Evolutionary conservation across 352 stramenopile genomes (phyloP).

Genomic region (Globisporangium middletonii): DNA sequence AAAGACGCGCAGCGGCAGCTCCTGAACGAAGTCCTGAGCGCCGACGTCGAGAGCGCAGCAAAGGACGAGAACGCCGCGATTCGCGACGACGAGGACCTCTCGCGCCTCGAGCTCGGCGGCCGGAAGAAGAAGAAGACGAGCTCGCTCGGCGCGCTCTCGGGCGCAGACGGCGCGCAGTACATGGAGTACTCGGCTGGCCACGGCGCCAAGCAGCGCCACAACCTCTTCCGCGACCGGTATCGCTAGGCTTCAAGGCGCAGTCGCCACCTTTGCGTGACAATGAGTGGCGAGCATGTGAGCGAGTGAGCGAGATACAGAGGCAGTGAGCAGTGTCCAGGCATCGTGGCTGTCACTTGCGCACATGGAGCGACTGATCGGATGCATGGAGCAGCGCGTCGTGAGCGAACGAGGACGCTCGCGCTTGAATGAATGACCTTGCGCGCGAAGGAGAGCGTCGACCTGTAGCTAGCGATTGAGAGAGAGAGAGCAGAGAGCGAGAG

Average conservation of each 20-base stretch:
- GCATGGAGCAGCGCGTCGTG: too few relatives aligned
- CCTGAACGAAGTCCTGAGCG: conserved; percentile 75
- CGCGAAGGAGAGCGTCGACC: too few relatives aligned
- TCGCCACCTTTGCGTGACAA: too few relatives aligned
- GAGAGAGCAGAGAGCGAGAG: too few relatives aligned
- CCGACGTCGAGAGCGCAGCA: conserved; percentile 71
- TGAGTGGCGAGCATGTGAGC: too few relatives aligned
- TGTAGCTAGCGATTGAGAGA: too few relatives aligned
- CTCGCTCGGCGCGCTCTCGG: conserved; percentile 71
- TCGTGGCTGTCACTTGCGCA: too few relatives aligned
- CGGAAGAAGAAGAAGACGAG: conserved; percentile 78
- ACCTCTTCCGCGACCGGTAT: conserved; percentile 83
- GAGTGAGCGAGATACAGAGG: too few relatives aligned
- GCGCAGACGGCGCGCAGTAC: conserved; percentile 74
- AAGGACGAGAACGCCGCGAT: conserved; percentile 83
- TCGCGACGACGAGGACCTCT: conserved; percentile 77
- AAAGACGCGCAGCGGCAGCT: conserved; percentile 76
- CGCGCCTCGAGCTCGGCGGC: conserved; percentile 54
- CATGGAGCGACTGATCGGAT: too few relatives aligned
- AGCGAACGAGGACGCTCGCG: too few relatives aligned
- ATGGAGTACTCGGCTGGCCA: conserved; percentile 85
- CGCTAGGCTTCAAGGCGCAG: conserved; percentile 21
- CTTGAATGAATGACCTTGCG: too few relatives aligned
- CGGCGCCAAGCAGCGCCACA: conserved; percentile 80
- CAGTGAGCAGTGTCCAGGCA: too few relatives aligned